Base-by-base conservation (phyloP, 305 asterid species). In the Coffea humblotiana region DNA sequence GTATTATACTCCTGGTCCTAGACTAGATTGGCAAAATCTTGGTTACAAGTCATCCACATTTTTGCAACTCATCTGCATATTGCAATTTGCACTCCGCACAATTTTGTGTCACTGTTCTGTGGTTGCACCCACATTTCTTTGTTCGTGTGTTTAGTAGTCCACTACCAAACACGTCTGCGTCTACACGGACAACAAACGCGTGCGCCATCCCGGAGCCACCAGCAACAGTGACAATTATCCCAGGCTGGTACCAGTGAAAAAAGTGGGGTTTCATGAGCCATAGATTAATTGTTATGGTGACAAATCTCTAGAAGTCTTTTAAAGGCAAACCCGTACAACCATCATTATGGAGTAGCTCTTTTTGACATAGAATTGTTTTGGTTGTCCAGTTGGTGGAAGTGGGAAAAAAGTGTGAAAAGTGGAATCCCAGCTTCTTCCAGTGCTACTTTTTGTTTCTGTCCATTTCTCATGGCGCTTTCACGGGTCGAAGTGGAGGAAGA, bases 381-480 rank as follows among this genome's bases (percentile, higher is more conserved):
- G 32, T 29, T 45, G 68, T 51, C 79, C 56, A 73, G 48, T 68
- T 23, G 35, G 77, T 35, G 9, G 77, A n/a, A 77, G 82, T 83
- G 77, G 79, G 76, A 58, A 47, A 2, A 12, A 4, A 18, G 37
- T 60, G 70, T 56, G 70, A 13, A 76, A 43, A 71, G 79, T 65
- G 70, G 78, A 76, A 54, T 60, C 81, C 77, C 74, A 61, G 25
- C 58, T 70, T 70, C 43, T 51, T 76, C 47, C 14, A 8, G 37
- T 54, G 23, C 47, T 56, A 3, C 51, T 45, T 72, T 71, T 71
- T 29, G 32, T 48, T 25, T 18, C 60, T 5, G 40, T 35, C 49
- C 49, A 15, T 37, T 47, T 2, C 35, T 67, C 66, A 54, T 68
- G 85, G 80, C 6, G 35, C 37, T 64, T 40, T 48, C 65, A 5